These are phyloP conservation scores for Pterocarpus macrocarpus DNA, from an alignment of 306 rosid genomes.

Conservation along the genomic window DNA sequence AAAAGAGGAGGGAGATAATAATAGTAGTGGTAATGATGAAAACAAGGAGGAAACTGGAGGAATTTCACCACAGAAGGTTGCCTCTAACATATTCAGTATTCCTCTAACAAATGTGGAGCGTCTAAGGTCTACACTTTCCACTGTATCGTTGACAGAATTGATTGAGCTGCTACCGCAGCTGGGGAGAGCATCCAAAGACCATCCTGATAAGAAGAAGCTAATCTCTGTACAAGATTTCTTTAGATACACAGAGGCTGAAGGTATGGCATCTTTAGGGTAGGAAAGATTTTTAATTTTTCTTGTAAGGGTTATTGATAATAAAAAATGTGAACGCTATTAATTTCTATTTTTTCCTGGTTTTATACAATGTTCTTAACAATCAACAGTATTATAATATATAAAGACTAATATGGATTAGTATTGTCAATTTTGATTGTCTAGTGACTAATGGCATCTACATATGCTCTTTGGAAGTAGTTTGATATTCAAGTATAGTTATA, in stretches of 20 bases:
- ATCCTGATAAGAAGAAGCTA: constrained; percentile 97
- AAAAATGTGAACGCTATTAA: not conserved
- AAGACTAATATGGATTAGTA: not conserved
- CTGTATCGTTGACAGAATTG: constrained; percentile 88
- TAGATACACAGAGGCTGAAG: constrained; percentile 99
- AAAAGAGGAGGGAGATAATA: constrained; percentile 67
- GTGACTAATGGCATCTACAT: not conserved
- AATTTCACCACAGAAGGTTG: constrained; percentile 82
- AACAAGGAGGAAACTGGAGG: constrained; percentile 71
- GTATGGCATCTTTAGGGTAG: constrained; percentile 55
- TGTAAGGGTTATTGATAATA: not conserved
- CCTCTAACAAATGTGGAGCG: constrained; percentile 99
- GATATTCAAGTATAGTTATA: not conserved
- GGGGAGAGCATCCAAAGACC: constrained; percentile 80
- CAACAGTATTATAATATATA: not conserved
- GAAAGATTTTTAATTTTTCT: constrained; percentile 16
- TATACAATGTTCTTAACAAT: not conserved
- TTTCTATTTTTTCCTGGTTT: not conserved
- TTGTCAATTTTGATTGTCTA: not conserved
- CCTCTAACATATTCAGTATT: constrained; percentile 79
- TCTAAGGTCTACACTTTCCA: constrained; percentile 85
- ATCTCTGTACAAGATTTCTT: constrained; percentile 96
- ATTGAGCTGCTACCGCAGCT: constrained; percentile 90
- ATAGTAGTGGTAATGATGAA: constrained; percentile 49
- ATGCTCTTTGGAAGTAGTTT: not conserved